phyloP scores from a whole-genome alignment of 495 filamentous ascomycete genomes.

The Annulohypoxylon bovei region DNA sequence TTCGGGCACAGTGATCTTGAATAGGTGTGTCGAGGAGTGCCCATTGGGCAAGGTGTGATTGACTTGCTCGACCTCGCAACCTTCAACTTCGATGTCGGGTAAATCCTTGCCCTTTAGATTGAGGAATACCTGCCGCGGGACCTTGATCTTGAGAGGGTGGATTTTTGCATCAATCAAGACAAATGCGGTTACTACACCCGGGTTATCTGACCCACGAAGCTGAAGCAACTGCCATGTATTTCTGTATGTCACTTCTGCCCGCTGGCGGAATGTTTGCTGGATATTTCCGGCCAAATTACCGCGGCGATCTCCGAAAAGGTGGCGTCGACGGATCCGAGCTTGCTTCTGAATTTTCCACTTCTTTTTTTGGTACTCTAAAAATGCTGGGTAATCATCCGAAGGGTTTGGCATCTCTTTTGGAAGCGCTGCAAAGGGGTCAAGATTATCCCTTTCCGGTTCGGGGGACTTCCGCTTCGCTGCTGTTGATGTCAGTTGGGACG shows the following conservation, averaged over 20 bases:
- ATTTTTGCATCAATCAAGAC: slow-evolving; percentile 94
- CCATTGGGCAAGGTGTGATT: slow-evolving; percentile 93
- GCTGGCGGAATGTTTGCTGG: slow-evolving; percentile 87
- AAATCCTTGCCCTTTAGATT: slow-evolving; percentile 88
- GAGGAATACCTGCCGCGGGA: slow-evolving; percentile 88
- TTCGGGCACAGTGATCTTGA: slow-evolving; percentile 90
- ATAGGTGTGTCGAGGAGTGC: slow-evolving; percentile 91
- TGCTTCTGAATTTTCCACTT: slow-evolving; percentile 99
- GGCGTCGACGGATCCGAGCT: slow-evolving; percentile 83
- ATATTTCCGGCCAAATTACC: slow-evolving; percentile 76
- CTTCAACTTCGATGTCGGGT: slow-evolving; percentile 88
- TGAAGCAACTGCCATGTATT: slow-evolving; percentile 96
- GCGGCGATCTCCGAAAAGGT: slow-evolving; percentile 88
- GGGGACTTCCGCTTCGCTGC: slow-evolving; percentile 87
- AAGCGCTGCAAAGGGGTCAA: slow-evolving; percentile 84
- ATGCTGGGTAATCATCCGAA: slow-evolving; percentile 86
- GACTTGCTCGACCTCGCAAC: slow-evolving; percentile 89
- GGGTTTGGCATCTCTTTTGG: slow-evolving; percentile 88
- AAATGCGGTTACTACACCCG: slow-evolving; percentile 87
- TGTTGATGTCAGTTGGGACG: slow-evolving; percentile 52
- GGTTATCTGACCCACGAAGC: slow-evolving; percentile 78
- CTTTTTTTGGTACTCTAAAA: slow-evolving; percentile 94
- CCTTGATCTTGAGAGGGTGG: slow-evolving; percentile 85
- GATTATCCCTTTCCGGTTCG: slow-evolving; percentile 64
- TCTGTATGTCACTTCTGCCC: slow-evolving; percentile 86